Conservation (phyloP, 306 rosid species). For the Betula pendula region DNA sequence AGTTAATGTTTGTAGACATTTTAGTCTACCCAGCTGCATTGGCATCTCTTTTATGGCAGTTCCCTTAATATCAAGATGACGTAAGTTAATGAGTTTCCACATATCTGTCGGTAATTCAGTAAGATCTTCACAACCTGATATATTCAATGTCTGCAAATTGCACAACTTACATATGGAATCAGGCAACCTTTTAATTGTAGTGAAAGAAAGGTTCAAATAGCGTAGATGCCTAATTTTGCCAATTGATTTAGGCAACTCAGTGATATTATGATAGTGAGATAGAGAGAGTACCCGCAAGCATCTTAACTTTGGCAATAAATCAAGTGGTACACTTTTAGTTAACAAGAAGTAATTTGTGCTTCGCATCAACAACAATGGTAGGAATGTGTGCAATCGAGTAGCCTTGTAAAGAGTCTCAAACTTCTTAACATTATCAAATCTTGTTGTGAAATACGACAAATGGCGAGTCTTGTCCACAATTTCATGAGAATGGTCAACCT, state of each 20-base stretch:
- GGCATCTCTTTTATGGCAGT: not conserved
- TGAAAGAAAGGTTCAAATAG: constrained; percentile 12
- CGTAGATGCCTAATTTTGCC: constrained; percentile 7
- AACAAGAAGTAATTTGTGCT: accelerated
- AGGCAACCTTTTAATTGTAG: not conserved
- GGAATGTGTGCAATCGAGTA: not conserved
- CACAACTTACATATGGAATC: constrained; percentile 3
- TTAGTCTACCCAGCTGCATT: not conserved
- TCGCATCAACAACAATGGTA: not conserved
- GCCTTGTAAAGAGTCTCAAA: not conserved
- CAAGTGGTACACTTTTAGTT: not conserved
- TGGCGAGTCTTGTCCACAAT: constrained; percentile 15
- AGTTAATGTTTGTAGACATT: not conserved
- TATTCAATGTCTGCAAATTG: constrained; percentile 21
- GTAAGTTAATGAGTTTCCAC: constrained; percentile 21
- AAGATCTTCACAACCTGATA: not conserved
- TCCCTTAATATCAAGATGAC: not conserved
- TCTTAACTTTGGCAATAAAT: not conserved
- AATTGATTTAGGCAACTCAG: not conserved
- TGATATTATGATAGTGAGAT: not conserved
- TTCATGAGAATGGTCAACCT: no score
- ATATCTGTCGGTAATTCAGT: constrained; percentile 19
- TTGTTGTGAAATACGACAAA: not conserved
- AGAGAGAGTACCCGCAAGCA: constrained; percentile 9
- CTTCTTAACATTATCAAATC: not conserved